phyloP scores from a whole-genome alignment of 192 early-diverging fungal species.

The Endogone sp. region DNA sequence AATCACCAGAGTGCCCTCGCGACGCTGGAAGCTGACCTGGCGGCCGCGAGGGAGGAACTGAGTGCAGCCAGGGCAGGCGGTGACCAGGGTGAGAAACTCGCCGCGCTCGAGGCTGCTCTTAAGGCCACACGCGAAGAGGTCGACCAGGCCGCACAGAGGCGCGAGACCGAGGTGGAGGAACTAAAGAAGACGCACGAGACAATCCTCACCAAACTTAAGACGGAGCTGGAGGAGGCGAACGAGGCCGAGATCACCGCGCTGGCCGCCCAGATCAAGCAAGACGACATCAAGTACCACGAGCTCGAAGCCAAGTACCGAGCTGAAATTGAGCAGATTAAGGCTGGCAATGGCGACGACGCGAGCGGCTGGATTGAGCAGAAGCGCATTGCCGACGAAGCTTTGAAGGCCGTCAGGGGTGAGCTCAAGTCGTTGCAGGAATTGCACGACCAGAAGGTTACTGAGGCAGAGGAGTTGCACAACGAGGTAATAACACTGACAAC shows the following conservation, averaged over 20 bases:
- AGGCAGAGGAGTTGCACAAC: no score
- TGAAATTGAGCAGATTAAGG: no score
- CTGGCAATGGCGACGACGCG: not conserved
- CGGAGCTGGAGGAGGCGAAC: not conserved
- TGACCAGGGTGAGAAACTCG: not conserved
- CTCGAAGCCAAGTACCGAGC: no score
- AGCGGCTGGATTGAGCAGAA: not conserved
- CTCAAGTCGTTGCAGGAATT: no score
- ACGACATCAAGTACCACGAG: no score
- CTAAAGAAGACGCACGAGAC: not conserved
- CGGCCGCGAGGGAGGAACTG: not conserved
- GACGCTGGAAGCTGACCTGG: not conserved
- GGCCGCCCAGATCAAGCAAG: no score
- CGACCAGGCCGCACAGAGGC: not conserved
- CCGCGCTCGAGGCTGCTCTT: not conserved
- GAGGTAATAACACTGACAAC: no score
- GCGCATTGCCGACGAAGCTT: constrained; percentile 2
- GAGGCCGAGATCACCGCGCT: not conserved
- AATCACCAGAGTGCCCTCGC: not conserved
- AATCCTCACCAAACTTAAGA: not conserved
- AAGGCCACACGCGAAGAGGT: not conserved
- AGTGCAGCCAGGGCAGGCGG: not conserved
- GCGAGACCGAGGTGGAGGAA: not conserved
- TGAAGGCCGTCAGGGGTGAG: not conserved
- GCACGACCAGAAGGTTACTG: not conserved